These are phyloP conservation scores for Colletotrichum truncatum DNA, from an alignment of 2,329 filamentous ascomycete genomes.

Conservation along the genomic window DNA sequence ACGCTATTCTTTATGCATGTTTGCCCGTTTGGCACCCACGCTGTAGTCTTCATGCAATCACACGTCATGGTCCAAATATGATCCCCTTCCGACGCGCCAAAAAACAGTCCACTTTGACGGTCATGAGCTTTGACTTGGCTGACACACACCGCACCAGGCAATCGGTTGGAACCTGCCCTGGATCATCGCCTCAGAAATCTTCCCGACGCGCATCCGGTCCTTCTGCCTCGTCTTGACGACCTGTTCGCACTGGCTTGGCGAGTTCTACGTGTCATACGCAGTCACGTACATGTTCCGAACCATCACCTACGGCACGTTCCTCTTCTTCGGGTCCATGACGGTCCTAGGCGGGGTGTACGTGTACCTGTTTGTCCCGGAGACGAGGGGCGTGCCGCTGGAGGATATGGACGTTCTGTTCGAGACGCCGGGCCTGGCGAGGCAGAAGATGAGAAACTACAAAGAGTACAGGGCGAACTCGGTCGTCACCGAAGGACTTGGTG, in stretches of 20 bases:
- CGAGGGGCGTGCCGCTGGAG: not conserved
- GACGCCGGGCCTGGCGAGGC: too few species aligned
- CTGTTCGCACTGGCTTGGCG: not conserved
- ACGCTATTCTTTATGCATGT: too few species aligned
- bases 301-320: not conserved
- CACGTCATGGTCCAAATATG: too few species aligned
- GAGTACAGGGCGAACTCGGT: too few species aligned
- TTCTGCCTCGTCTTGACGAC: not conserved
- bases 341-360: not conserved
- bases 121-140: too few species aligned
- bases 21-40: too few species aligned
- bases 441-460: too few species aligned
- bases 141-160: too few species aligned
- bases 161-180: not conserved
- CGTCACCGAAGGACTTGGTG: too few species aligned
- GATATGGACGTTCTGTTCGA: not conserved
- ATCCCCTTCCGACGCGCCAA: too few species aligned
- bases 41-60: too few species aligned
- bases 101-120: too few species aligned
- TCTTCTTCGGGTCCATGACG: not conserved
- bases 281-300: not conserved
- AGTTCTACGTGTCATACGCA: not conserved
- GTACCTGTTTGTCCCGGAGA: not conserved
- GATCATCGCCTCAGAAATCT: not conserved
- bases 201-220: not conserved